Percentiles rank a stretch among this genome's conserved stretches.
Evolutionary conservation across 2,329 filamentous ascomycete species (phyloP).

Genomic region (Microsporum canis): DNA sequence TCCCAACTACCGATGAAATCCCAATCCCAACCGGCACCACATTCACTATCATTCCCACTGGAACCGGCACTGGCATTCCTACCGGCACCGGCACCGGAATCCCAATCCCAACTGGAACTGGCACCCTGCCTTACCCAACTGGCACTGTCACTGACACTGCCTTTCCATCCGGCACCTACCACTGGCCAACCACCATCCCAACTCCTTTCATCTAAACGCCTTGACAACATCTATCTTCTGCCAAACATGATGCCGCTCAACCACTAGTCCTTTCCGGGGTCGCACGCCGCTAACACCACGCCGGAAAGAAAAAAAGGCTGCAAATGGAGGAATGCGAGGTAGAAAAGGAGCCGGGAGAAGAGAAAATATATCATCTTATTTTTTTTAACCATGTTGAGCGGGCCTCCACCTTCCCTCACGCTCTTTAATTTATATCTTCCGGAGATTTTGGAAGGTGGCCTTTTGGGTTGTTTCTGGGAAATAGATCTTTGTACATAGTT

Average conservation of each 20-base stretch:
- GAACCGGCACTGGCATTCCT: neutral
- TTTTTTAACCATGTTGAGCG: neutral
- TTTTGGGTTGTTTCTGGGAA: neutral
- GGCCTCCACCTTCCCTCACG: neutral
- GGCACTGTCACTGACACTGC: neutral
- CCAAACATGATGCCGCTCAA: neutral
- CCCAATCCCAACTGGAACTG: constrained; percentile 4
- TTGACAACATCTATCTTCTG: neutral
- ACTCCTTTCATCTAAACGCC: neutral
- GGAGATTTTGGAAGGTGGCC: neutral
- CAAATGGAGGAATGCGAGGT: neutral
- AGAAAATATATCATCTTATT: neutral
- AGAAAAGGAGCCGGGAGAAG: neutral
- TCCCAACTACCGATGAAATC: neutral
- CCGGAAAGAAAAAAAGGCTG: neutral
- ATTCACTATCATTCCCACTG: neutral
- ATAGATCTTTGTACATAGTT: neutral
- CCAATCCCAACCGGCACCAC: constrained; percentile 3
- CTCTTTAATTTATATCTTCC: neutral
- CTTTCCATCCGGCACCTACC: neutral
- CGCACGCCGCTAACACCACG: neutral
- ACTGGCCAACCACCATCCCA: constrained; percentile 4
- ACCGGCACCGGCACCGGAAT: neutral
- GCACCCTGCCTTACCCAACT: neutral
- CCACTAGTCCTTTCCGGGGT: neutral